Evolutionary conservation across 2,329 filamentous ascomycete species (phyloP), one percentile per base, ranked within the genome.

Genomic region (Myrmaecium sp.): DNA sequence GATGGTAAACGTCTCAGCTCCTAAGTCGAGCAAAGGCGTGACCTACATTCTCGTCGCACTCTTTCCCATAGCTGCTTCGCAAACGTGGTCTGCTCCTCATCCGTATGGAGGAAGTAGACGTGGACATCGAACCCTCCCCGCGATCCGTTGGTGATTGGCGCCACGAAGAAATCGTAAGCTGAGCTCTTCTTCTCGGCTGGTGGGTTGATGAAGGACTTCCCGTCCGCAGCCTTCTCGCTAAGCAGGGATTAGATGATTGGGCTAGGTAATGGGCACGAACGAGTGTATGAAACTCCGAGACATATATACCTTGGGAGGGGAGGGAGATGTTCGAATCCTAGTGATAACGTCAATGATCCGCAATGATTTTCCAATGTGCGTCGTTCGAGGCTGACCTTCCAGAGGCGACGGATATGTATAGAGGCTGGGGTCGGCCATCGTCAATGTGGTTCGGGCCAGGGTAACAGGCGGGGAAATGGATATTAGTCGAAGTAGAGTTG

Each of bases 121-220:
- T 93, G 83, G 10, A 91, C 54, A 45, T 93, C 83, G 37, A 93
- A 93, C 7, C 73, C 83, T 19, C 78, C 79, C 5, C 69, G 62
- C 2, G 44, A 48, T 3, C 64, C 70, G 31, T 75, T 78, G 23
- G 69, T 60, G 17, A 91, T 57, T 0, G 81, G 78, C 3, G 66
- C 60, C 0, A 64, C 51, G 39, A 93, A 93, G 18, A 57, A 51
- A 10, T 69, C 60, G 43, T 92, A 92, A 9, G 78, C 69, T 27
- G 63, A 54, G 46, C 78, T 86, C 26, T 66, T 55, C 4, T 60
- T 50, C 1, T 63, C 64, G 1, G 67, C 58, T 17, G 66, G 58
- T 0, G 69, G 69, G 40, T 91, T 91, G 28, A 66, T 58, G 38
- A 69, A 67, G 26, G 76, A 82, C 55, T 91, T 92, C 25, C 79